Evolutionary conservation across 371 early-diverging fungal genomes (phyloP).

Genomic region (Rhizopus stolonifer): DNA sequence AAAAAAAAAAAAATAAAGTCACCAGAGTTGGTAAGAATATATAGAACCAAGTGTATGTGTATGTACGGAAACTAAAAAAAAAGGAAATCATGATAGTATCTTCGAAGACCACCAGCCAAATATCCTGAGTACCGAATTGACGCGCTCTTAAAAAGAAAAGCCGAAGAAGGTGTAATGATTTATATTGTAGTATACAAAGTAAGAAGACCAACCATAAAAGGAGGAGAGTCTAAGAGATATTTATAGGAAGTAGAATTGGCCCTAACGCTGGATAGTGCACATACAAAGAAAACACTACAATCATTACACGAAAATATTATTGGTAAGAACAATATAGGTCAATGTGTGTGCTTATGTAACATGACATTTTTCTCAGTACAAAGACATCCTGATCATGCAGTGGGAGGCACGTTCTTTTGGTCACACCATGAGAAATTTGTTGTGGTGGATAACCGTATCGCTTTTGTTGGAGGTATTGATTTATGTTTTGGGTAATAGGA

Average conservation of each 20-base stretch:
- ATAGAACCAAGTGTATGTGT: too few species aligned
- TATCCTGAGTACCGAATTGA: slow-evolving; percentile 82
- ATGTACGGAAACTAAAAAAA: too few species aligned
- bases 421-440: slow-evolving; percentile 84
- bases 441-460: slow-evolving; percentile 70
- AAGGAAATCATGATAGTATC: slow-evolving; percentile 48
- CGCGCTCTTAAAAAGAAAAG: slow-evolving; percentile 77
- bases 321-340: slow-evolving; percentile 34
- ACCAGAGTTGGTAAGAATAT: slow-evolving; percentile 53
- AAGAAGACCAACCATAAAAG: not conserved
- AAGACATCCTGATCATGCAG: slow-evolving; percentile 71
- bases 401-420: slow-evolving; percentile 71
- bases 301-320: slow-evolving; percentile 76
- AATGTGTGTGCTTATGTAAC: not conserved
- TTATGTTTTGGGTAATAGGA: slow-evolving; percentile 65
- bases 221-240: not conserved
- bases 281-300: slow-evolving; percentile 77
- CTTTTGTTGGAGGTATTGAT: slow-evolving; percentile 83
- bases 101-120: slow-evolving; percentile 72
- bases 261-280: slow-evolving; percentile 74
- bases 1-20: slow-evolving; percentile 27
- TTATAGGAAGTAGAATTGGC: slow-evolving; percentile 76
- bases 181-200: slow-evolving; percentile 87
- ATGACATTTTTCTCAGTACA: slow-evolving; percentile 42
- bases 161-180: slow-evolving; percentile 87